A percentile compares a stretch with the other conserved stretches of the same genome.
Conservation (phyloP, 306 rosid species). For the Castanopsis chinensis region DNA sequence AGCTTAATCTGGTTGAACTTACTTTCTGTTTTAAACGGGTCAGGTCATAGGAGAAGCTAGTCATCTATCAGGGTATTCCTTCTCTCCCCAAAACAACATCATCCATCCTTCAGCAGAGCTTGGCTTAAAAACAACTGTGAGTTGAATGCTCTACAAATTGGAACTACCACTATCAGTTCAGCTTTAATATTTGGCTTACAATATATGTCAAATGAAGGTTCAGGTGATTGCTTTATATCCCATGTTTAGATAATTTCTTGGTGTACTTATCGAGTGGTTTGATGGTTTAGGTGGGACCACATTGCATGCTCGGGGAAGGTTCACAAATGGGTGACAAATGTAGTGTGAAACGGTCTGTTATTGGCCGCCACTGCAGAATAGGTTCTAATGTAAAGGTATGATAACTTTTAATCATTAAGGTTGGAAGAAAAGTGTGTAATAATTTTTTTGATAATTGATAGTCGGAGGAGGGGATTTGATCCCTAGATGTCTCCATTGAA, state of each 20-base stretch:
- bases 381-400: slow-evolving; percentile 94
- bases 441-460: no score
- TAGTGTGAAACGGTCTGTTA: slow-evolving; percentile 93
- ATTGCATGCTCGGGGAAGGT: slow-evolving; percentile 99
- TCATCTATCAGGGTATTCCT: slow-evolving; percentile 85
- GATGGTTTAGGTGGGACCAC: slow-evolving; percentile 86
- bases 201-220: slow-evolving; percentile 17
- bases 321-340: slow-evolving; percentile 97
- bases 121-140: slow-evolving; percentile 90
- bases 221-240: slow-evolving; percentile 12
- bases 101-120: slow-evolving; percentile 82
- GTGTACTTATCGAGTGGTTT: slow-evolving; percentile 20
- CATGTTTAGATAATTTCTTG: slow-evolving; percentile 18
- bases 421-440: slow-evolving; percentile 7
- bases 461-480: no score
- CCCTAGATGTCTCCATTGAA: no score
- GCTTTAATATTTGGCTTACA: neutral
- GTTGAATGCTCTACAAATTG: slow-evolving; percentile 24
- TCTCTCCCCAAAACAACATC: slow-evolving; percentile 84
- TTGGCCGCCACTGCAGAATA: slow-evolving; percentile 98
- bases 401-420: slow-evolving; percentile 16
- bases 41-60: slow-evolving; percentile 89
- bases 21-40: slow-evolving; percentile 20
- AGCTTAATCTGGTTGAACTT: slow-evolving; percentile 15
- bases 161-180: neutral